Evolutionary conservation across 2,329 filamentous ascomycete species (phyloP).

Genomic region (Colletotrichum sp.): DNA sequence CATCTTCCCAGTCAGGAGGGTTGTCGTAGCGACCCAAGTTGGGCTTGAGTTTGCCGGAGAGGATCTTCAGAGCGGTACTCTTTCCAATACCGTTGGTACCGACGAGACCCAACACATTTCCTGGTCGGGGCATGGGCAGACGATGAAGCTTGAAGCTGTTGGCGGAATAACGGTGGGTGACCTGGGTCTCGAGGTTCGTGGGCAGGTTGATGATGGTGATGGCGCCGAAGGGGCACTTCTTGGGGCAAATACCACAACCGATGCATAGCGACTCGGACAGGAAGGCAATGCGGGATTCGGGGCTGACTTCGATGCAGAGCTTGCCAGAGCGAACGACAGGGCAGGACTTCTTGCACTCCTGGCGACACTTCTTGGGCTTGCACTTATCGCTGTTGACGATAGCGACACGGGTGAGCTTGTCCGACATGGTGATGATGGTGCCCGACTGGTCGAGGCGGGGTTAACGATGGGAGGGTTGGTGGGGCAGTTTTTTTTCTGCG

Average conservation of each 20-base stretch:
- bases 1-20: conserved; percentile 98
- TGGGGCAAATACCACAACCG: conserved; percentile 98
- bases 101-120: conserved; percentile 93
- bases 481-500: conserved; percentile 6
- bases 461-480: conserved; percentile 9
- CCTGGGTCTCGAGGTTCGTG: conserved; percentile 97
- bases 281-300: conserved; percentile 93
- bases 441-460: conserved; percentile 20
- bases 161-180: conserved; percentile 97
- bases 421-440: conserved; percentile 69
- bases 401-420: conserved; percentile 97
- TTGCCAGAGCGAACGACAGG: conserved; percentile 97
- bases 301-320: conserved; percentile 91
- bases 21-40: conserved; percentile 95
- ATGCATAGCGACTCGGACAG: conserved; percentile 97
- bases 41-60: conserved; percentile 97
- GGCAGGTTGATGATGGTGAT: conserved; percentile 99
- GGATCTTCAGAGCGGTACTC: conserved; percentile 98
- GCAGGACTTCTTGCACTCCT: conserved; percentile 99
- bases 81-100: conserved; percentile 99
- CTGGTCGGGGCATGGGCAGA: conserved; percentile 92
- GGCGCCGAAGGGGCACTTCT: conserved; percentile 98
- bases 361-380: conserved; percentile 82
- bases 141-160: conserved; percentile 99
- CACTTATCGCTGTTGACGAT: conserved; percentile 98